Percentiles rank a stretch among this genome's conserved stretches.
phyloP scores from a whole-genome alignment of 495 filamentous ascomycete genomes.

The Rostrohypoxylon terebratum region DNA sequence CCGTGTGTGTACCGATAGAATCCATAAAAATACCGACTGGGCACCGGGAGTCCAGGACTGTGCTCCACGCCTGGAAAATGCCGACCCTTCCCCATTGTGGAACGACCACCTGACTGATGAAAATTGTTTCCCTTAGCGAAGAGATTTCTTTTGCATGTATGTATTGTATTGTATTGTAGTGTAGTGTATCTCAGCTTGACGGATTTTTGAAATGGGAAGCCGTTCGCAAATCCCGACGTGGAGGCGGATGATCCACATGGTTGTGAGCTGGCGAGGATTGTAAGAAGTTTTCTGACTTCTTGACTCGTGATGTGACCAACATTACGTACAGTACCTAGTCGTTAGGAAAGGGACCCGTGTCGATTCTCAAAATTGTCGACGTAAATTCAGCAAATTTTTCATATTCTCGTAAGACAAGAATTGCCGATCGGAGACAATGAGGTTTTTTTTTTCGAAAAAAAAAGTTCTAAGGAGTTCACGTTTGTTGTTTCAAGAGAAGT shows the following conservation, averaged over 20 bases:
- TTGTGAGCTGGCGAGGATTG: constrained; percentile 33
- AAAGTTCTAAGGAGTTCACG: background rate
- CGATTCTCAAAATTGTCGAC: background rate
- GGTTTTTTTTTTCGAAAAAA: too few species aligned
- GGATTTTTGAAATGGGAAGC: constrained; percentile 30
- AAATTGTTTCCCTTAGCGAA: constrained; percentile 25
- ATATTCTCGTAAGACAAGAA: background rate
- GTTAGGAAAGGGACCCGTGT: constrained; percentile 2
- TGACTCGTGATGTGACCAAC: constrained; percentile 32
- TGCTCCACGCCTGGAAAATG: constrained; percentile 32
- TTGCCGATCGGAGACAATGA: background rate
- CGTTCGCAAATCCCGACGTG: constrained; percentile 41
- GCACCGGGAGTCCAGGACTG: constrained; percentile 12
- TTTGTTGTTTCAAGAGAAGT: background rate
- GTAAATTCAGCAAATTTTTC: background rate
- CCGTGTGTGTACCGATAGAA: constrained; percentile 10
- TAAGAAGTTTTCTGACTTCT: constrained; percentile 17
- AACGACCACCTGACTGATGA: constrained; percentile 40
- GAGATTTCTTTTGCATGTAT: constrained; percentile 18
- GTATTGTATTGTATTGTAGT: constrained; percentile 4
- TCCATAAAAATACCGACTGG: constrained; percentile 36
- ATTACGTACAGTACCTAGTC: constrained; percentile 32
- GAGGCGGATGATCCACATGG: constrained; percentile 39
- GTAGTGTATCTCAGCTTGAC: constrained; percentile 23
- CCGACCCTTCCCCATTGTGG: constrained; percentile 40